Percentiles rank a stretch among this genome's conserved stretches.
Evolutionary conservation across 805 yeast genomes (phyloP).

Genomic region (Wickerhamia fluorescens): DNA sequence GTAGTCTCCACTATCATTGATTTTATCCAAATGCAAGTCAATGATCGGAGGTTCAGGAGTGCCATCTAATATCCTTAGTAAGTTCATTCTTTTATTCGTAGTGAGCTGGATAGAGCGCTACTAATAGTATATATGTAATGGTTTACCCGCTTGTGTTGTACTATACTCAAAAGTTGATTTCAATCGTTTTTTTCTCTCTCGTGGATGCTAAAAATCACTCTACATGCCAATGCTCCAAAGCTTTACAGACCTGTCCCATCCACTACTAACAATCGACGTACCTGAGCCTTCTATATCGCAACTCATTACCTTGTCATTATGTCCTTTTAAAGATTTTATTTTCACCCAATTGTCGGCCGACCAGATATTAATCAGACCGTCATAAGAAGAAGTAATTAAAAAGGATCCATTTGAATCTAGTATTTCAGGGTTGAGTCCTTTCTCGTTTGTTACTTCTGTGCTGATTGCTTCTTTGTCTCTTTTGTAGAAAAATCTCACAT

Average conservation of each 20-base stretch:
- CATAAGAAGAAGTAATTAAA: constrained; percentile 63
- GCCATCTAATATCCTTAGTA: constrained; percentile 68
- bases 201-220: no score
- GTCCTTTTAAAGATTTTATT: constrained; percentile 45
- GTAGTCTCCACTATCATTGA: constrained; percentile 53
- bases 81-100: constrained; percentile 45
- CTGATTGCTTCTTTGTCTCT: constrained; percentile 11
- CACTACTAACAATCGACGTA: constrained; percentile 48
- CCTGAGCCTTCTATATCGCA: constrained; percentile 48
- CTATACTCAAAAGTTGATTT: no score
- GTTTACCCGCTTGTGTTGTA: background rate
- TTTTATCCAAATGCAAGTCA: constrained; percentile 42
- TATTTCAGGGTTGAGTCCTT: constrained; percentile 20
- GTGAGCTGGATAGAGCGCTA: background rate
- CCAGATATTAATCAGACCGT: constrained; percentile 54
- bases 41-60: constrained; percentile 80
- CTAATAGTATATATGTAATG: background rate
- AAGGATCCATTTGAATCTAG: constrained; percentile 36
- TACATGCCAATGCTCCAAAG: constrained; percentile 37
- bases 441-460: constrained; percentile 21
- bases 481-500: constrained; percentile 43
- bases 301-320: constrained; percentile 63
- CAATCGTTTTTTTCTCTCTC: no score
- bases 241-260: constrained; percentile 82
- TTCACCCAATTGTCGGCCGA: constrained; percentile 66